Percentiles rank a stretch among this genome's conserved stretches.
Evolutionary conservation across 2,329 filamentous ascomycete genomes (phyloP).

Genomic region (Cladosporium colombiae): DNA sequence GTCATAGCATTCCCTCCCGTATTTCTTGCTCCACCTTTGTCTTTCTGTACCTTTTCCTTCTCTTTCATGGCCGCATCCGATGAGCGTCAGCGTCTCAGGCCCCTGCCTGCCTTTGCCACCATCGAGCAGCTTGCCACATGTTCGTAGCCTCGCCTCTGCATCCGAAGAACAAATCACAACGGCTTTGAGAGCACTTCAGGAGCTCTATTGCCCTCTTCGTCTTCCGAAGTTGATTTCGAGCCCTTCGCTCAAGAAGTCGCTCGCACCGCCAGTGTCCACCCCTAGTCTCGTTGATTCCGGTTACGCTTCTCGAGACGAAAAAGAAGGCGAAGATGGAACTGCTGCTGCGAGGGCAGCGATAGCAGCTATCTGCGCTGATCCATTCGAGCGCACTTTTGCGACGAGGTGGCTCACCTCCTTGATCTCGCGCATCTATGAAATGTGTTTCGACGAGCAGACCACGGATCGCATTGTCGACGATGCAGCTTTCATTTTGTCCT

Average conservation of each 20-base stretch:
- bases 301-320: neutral
- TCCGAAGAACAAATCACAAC: neutral
- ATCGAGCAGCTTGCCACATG: conserved; percentile 11
- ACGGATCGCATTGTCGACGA: neutral
- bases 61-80: neutral
- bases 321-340: neutral
- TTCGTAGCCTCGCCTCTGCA: conserved; percentile 1
- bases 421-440: neutral
- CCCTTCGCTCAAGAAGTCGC: neutral
- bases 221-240: neutral
- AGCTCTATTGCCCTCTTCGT: conserved; percentile 5
- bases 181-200: neutral
- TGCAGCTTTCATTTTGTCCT: conserved; percentile 1
- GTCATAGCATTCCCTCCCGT: neutral
- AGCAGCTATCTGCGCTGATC: conserved; percentile 2
- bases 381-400: neutral
- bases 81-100: conserved; percentile 1
- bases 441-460: neutral
- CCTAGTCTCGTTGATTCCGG: neutral
- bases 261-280: neutral
- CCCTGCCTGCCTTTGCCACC: conserved; percentile 9
- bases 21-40: neutral
- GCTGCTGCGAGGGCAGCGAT: neutral
- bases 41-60: neutral
- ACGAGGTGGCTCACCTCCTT: neutral